phyloP scores from a whole-genome alignment of 176 grass and related monocot genomes.

The Hyparrhenia diplandra region DNA sequence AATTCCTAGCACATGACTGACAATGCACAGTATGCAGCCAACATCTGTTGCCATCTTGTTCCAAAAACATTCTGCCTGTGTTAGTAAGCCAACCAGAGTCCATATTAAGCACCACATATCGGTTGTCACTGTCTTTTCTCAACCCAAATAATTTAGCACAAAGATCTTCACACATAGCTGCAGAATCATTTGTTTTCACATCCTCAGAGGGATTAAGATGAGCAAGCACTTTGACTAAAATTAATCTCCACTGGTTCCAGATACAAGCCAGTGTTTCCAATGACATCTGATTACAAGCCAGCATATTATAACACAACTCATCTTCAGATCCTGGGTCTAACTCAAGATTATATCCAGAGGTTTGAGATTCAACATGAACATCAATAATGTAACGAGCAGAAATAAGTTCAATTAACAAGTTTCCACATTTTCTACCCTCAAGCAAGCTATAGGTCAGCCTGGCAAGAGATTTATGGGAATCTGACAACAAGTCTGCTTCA shows the following conservation, averaged over 20 bases:
- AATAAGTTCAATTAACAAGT: conserved; percentile 45
- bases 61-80: conserved; percentile 22
- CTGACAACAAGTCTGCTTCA: conserved; percentile 47
- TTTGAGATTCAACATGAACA: conserved; percentile 36
- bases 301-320: conserved; percentile 15
- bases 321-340: conserved; percentile 19
- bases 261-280: conserved; percentile 36
- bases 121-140: conserved; percentile 30
- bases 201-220: conserved; percentile 5
- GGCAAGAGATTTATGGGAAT: conserved; percentile 27
- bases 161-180: conserved; percentile 40
- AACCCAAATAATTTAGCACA: conserved; percentile 67
- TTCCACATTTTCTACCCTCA: conserved; percentile 32
- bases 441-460: conserved; percentile 30
- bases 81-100: conserved; percentile 55
- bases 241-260: conserved; percentile 56
- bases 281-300: conserved; percentile 33
- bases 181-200: neutral
- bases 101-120: conserved; percentile 42
- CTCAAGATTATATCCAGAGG: conserved; percentile 26
- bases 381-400: conserved; percentile 53
- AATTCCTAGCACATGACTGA: conserved; percentile 40
- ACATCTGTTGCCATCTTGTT: conserved; percentile 20
- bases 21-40: conserved; percentile 27
- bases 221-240: conserved; percentile 27